These are phyloP conservation scores for Tulasnella sp. DNA, from an alignment of 768 basidiomycete species.

Conservation along the genomic window DNA sequence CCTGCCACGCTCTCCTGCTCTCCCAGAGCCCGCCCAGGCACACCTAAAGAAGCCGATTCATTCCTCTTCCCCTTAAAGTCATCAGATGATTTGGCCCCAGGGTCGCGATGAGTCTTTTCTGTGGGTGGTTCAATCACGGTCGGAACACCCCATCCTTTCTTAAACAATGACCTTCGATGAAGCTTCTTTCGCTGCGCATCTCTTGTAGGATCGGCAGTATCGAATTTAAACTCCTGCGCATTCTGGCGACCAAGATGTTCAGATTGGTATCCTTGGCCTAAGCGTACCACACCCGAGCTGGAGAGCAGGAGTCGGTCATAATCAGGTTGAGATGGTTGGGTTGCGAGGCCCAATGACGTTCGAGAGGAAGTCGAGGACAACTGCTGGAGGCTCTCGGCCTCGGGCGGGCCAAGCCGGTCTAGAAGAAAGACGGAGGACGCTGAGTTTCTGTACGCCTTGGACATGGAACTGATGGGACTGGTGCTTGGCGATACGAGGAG, in stretches of 20 bases:
- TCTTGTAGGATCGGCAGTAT: not conserved
- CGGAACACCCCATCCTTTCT: not conserved
- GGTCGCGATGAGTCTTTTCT: not conserved
- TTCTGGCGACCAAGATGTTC: not conserved
- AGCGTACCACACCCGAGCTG: slow-evolving; percentile 64
- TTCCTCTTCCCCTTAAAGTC: not conserved
- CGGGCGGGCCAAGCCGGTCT: not conserved
- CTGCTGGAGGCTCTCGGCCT: not conserved
- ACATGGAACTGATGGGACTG: slow-evolving; percentile 1
- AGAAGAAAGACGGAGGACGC: not conserved
- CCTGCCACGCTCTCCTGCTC: slow-evolving; percentile 4
- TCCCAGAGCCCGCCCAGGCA: not conserved
- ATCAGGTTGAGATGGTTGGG: not conserved
- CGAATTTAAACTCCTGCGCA: not conserved
- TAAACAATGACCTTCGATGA: not conserved
- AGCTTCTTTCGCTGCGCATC: not conserved
- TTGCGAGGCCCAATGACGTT: not conserved
- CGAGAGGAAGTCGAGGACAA: not conserved
- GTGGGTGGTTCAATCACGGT: not conserved
- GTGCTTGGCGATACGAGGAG: not conserved
- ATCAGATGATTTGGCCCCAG: slow-evolving; percentile 2
- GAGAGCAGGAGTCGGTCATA: slow-evolving; percentile 80
- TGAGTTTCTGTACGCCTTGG: not conserved
- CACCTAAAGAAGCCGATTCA: not conserved
- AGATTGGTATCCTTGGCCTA: slow-evolving; percentile 74